Conservation (phyloP, 2,329 filamentous ascomycete genomes). For the Colletotrichum truncatum region DNA sequence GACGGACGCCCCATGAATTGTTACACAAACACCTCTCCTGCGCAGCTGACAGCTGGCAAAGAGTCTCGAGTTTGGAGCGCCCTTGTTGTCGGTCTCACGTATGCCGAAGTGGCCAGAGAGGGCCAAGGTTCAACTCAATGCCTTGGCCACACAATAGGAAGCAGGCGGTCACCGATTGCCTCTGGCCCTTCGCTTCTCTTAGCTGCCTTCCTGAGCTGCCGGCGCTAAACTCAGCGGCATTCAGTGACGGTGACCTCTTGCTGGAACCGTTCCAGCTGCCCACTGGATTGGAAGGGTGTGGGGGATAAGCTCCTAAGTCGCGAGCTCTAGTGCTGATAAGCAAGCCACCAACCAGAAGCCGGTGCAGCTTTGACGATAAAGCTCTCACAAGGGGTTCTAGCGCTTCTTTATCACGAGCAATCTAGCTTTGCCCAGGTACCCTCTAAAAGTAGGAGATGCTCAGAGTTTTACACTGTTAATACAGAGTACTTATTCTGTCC, state of each 20-base stretch:
- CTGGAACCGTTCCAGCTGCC: neutral
- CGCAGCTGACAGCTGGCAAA: conserved; percentile 8
- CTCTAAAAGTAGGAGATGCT: neutral
- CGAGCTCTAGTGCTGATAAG: conserved; percentile 26
- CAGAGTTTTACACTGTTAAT: too few relatives aligned
- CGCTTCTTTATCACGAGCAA: conserved; percentile 7
- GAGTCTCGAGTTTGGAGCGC: neutral
- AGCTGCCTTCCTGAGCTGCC: conserved; percentile 4
- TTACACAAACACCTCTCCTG: conserved; percentile 23
- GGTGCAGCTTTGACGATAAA: conserved; percentile 23
- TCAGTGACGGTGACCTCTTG: neutral
- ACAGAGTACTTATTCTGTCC: too few relatives aligned
- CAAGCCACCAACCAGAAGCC: conserved; percentile 5
- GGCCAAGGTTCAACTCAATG: neutral
- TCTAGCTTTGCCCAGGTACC: neutral
- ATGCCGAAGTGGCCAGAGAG: conserved; percentile 1
- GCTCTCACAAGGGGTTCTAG: conserved; percentile 20
- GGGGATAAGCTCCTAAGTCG: conserved; percentile 26
- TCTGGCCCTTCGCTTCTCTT: conserved; percentile 5
- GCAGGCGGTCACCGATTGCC: neutral
- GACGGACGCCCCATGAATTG: conserved; percentile 17
- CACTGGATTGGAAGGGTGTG: neutral
- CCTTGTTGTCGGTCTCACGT: conserved; percentile 4
- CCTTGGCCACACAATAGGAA: neutral
- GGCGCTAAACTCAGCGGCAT: neutral